phyloP scores from a whole-genome alignment of 1,284 basidiomycete species.

The Xanthoconium separans region DNA sequence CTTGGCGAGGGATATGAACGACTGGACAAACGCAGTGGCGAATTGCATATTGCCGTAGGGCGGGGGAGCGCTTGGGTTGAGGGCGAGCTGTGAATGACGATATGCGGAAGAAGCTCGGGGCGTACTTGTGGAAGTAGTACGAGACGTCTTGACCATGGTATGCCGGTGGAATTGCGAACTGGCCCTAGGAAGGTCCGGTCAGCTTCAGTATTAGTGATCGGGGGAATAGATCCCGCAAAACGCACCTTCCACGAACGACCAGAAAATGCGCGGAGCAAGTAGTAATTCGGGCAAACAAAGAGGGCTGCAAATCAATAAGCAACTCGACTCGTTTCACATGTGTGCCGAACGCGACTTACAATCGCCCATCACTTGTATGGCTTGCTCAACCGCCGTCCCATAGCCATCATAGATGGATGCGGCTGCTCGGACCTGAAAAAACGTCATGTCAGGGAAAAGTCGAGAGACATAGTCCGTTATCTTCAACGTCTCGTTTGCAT shows the following conservation, averaged over 20 bases:
- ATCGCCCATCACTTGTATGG: conserved; percentile 18
- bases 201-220: too few relatives aligned
- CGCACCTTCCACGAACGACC: conserved; percentile 21
- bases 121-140: conserved; percentile 22
- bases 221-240: not conserved
- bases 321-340: not conserved
- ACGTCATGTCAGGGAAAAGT: conserved; percentile 22
- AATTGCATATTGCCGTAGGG: conserved; percentile 21
- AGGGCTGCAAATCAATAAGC: conserved; percentile 13
- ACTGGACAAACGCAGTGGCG: conserved; percentile 24
- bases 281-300: conserved; percentile 22
- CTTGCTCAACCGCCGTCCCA: conserved; percentile 14
- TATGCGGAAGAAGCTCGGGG: not conserved
- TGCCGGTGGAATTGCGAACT: conserved; percentile 24
- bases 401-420: conserved; percentile 12
- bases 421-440: conserved; percentile 5
- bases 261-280: conserved; percentile 15
- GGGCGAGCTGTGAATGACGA: not conserved
- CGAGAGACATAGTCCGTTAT: conserved; percentile 17
- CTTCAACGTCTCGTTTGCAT: conserved; percentile 7
- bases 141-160: conserved; percentile 7
- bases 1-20: conserved; percentile 23
- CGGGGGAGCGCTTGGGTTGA: conserved; percentile 4
- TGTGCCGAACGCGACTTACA: conserved; percentile 12
- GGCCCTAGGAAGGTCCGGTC: conserved; percentile 7